Conservation (phyloP, 768 basidiomycete genomes). For the Gelatoporia subvermispora region DNA sequence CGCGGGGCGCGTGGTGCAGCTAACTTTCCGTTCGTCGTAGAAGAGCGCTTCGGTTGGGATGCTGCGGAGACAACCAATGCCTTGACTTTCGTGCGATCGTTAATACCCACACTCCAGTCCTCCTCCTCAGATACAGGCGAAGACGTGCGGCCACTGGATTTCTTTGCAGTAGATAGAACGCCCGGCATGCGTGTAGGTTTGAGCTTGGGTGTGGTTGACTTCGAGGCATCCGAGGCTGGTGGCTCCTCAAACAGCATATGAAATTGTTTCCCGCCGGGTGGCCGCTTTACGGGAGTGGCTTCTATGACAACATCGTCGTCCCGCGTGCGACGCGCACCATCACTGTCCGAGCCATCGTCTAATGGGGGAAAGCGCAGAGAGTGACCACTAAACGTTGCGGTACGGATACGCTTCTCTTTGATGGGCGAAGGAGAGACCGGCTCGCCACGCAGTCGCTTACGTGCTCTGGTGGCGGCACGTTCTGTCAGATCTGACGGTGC, state of each 20-base stretch:
- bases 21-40: constrained; percentile 7
- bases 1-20: constrained; percentile 14
- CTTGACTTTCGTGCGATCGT: constrained; percentile 12
- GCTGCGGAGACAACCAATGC: constrained; percentile 10
- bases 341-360: constrained; percentile 25
- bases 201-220: constrained; percentile 1
- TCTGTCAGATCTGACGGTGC: constrained; percentile 12
- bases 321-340: constrained; percentile 32
- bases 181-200: constrained; percentile 2
- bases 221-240: constrained; percentile 4
- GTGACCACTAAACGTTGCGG: constrained; percentile 26
- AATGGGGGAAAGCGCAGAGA: constrained; percentile 33
- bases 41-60: background rate
- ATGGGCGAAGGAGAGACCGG: constrained; percentile 79
- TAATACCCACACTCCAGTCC: constrained; percentile 9
- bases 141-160: background rate
- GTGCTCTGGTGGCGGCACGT: constrained; percentile 58
- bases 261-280: constrained; percentile 55
- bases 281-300: constrained; percentile 68
- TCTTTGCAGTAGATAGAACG: background rate
- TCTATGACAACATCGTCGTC: constrained; percentile 48
- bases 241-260: constrained; percentile 59
- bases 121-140: constrained; percentile 11
- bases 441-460: constrained; percentile 79
- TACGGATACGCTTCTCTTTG: constrained; percentile 67